Percentiles rank a stretch among this genome's conserved stretches.
phyloP scores from a whole-genome alignment of 345 rosid genomes.

The Salix purpurea region DNA sequence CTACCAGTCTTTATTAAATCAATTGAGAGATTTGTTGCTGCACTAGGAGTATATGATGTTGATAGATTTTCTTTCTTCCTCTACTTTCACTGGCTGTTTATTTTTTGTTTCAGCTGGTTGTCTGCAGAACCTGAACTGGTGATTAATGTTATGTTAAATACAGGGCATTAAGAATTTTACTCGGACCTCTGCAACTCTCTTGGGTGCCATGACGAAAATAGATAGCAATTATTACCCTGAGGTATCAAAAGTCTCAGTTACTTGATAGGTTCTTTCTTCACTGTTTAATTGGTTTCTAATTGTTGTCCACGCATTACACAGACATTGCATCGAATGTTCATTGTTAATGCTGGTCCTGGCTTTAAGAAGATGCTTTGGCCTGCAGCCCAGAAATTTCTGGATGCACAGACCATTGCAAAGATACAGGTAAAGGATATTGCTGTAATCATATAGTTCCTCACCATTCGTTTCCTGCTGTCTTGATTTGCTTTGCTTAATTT shows the following conservation, averaged over 20 bases:
- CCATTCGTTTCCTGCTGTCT: conserved; percentile 4
- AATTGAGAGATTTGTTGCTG: neutral
- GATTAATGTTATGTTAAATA: conserved; percentile 21
- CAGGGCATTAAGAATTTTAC: conserved; percentile 92
- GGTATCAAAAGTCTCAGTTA: conserved; percentile 40
- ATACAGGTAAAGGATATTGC: conserved; percentile 55
- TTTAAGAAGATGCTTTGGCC: conserved; percentile 99
- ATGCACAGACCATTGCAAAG: conserved; percentile 74
- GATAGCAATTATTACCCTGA: conserved; percentile 91
- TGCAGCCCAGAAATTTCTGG: conserved; percentile 93
- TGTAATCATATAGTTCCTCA: conserved; percentile 17
- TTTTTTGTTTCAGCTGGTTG: neutral
- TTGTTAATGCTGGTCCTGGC: conserved; percentile 93
- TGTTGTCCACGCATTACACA: conserved; percentile 29
- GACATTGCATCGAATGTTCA: conserved; percentile 84
- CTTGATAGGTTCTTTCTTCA: neutral
- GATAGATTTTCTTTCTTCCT: neutral
- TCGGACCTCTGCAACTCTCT: conserved; percentile 77
- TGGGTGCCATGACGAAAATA: conserved; percentile 70
- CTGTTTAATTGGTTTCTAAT: conserved; percentile 15
- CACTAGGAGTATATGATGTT: neutral
- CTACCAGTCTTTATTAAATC: neutral
- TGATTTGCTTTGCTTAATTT: conserved; percentile 11
- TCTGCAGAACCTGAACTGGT: conserved; percentile 23
- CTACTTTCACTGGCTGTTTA: neutral